These are phyloP conservation scores for Epichloe sp. DNA, from an alignment of 2,329 filamentous ascomycete genomes.

Conservation along the genomic window DNA sequence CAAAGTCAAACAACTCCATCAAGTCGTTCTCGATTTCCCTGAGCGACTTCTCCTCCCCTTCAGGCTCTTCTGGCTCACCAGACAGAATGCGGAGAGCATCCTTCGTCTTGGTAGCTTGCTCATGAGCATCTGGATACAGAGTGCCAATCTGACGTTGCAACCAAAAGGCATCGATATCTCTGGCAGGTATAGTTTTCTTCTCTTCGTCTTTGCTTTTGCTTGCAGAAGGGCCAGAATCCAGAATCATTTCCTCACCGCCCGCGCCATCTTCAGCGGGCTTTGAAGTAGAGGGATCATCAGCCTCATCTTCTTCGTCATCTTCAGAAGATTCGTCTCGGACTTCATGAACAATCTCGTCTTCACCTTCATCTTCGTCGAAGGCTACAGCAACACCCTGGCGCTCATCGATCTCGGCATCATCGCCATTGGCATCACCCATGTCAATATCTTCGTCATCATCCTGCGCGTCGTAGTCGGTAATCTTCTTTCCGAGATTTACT, in stretches of 20 bases:
- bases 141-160: conserved; percentile 82
- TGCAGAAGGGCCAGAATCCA: conserved; percentile 50
- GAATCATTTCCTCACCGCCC: conserved; percentile 71
- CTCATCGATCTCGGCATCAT: conserved; percentile 72
- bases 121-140: conserved; percentile 82
- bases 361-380: conserved; percentile 87
- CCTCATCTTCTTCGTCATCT: conserved; percentile 53
- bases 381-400: conserved; percentile 94
- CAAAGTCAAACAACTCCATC: conserved; percentile 97
- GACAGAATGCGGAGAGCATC: conserved; percentile 73
- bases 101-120: conserved; percentile 83
- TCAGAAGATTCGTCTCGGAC: conserved; percentile 80
- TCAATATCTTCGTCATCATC: conserved; percentile 87
- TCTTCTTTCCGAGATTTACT: conserved; percentile 94
- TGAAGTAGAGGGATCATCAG: conserved; percentile 21
- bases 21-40: conserved; percentile 96
- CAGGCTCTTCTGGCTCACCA: conserved; percentile 53
- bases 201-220: conserved; percentile 35
- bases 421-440: conserved; percentile 50
- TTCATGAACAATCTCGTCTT: conserved; percentile 65
- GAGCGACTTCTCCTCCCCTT: conserved; percentile 71
- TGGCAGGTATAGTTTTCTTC: conserved; percentile 57
- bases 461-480: conserved; percentile 94
- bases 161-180: conserved; percentile 97
- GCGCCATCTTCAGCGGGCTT: conserved; percentile 28